A percentile compares a stretch with the other conserved stretches of the same genome.
Conservation (phyloP, 2,329 filamentous ascomycete genomes). For the Nemania serpens region DNA sequence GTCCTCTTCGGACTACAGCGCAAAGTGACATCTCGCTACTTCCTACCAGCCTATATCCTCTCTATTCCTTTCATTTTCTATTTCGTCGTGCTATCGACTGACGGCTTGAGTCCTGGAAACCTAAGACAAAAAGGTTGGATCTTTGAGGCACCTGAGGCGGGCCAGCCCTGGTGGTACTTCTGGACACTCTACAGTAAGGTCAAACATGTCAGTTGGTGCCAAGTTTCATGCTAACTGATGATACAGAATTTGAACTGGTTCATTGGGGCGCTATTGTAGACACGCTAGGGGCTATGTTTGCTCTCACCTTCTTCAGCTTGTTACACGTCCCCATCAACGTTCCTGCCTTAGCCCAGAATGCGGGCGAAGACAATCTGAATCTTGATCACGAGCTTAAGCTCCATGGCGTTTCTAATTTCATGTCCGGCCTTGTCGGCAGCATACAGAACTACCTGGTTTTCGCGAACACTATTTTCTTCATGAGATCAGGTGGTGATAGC, state of each 20-base stretch:
- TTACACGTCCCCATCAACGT: constrained; percentile 98
- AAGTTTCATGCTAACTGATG: constrained; percentile 30
- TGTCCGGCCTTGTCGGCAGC: constrained; percentile 85
- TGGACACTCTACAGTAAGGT: constrained; percentile 88
- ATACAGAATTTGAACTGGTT: constrained; percentile 75
- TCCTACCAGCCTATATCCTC: constrained; percentile 87
- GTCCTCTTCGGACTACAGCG: constrained; percentile 77
- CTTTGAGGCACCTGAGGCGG: constrained; percentile 81
- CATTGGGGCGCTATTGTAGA: constrained; percentile 83
- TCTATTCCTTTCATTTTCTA: constrained; percentile 78
- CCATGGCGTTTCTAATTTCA: constrained; percentile 88
- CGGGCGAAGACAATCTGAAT: constrained; percentile 89
- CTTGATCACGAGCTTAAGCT: constrained; percentile 90
- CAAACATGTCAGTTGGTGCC: neutral
- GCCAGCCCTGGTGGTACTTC: constrained; percentile 96
- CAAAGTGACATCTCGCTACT: constrained; percentile 78
- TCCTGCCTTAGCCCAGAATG: constrained; percentile 86
- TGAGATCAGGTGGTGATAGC: constrained; percentile 86
- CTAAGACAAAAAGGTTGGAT: constrained; percentile 84
- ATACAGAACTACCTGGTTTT: constrained; percentile 98
- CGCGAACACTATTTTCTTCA: constrained; percentile 96
- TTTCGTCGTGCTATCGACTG: constrained; percentile 71
- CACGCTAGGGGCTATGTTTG: constrained; percentile 92
- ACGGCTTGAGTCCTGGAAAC: constrained; percentile 67
- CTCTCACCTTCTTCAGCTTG: constrained; percentile 95